Percentiles rank a stretch among this genome's conserved stretches.
Conservation (phyloP, 176 grass and related monocot genomes). For the Carex cristatella region DNA sequence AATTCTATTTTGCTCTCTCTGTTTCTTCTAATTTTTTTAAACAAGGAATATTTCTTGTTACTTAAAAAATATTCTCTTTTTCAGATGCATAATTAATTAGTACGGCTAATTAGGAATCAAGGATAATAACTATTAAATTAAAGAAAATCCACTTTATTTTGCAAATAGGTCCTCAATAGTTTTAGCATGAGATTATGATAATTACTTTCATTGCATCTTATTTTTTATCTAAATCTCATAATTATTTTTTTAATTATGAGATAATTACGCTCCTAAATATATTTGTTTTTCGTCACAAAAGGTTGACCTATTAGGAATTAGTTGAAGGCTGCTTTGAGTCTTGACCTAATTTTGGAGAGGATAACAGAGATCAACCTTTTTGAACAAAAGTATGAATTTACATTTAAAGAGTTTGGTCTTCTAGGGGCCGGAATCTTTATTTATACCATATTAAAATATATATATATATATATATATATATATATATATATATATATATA, state of each 20-base stretch:
- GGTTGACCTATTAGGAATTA: not conserved
- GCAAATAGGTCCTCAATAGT: not conserved
- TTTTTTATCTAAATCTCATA: too few relatives aligned
- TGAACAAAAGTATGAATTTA: not conserved
- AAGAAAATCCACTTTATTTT: not conserved
- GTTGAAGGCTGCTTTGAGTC: not conserved
- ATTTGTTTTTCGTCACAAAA: not conserved
- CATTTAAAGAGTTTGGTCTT: slow-evolving; percentile 1
- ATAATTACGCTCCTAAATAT: not conserved
- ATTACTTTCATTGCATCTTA: too few relatives aligned
- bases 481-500: too few relatives aligned
- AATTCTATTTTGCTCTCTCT: too few relatives aligned
- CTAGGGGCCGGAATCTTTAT: not conserved
- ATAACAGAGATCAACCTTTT: slow-evolving; percentile 4
- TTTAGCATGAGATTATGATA: too few relatives aligned
- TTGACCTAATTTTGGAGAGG: not conserved
- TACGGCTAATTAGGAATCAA: not conserved
- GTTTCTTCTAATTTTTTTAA: too few relatives aligned
- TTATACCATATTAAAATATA: too few relatives aligned
- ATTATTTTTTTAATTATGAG: too few relatives aligned
- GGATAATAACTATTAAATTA: not conserved
- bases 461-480: too few relatives aligned
- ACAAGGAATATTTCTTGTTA: not conserved
- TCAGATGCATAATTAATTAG: not conserved
- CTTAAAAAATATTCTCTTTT: not conserved